Conservation (phyloP, 768 basidiomycete genomes). For the Suillus variegatus region DNA sequence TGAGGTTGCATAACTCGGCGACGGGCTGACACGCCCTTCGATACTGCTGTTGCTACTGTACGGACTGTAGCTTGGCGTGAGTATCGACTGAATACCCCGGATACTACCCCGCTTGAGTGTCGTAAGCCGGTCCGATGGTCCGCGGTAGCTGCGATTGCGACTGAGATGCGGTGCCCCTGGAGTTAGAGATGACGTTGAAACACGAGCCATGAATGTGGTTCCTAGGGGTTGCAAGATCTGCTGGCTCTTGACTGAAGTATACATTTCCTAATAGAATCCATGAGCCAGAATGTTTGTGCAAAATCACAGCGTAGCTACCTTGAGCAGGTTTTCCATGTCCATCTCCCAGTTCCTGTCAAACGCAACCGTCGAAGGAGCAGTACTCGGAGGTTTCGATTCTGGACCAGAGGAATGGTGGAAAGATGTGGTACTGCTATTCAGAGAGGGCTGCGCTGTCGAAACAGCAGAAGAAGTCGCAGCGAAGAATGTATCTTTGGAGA, state of each 20-base stretch:
- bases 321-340: constrained; percentile 85
- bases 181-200: constrained; percentile 58
- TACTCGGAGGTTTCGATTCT: constrained; percentile 36
- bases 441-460: constrained; percentile 38
- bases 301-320: constrained; percentile 46
- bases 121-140: constrained; percentile 67
- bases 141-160: constrained; percentile 74
- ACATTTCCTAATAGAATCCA: constrained; percentile 74
- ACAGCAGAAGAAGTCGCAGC: constrained; percentile 36
- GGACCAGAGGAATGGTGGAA: constrained; percentile 53
- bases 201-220: constrained; percentile 40
- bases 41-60: constrained; percentile 84
- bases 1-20: constrained; percentile 91
- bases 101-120: constrained; percentile 91
- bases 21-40: constrained; percentile 91
- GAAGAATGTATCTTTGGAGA: constrained; percentile 59
- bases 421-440: constrained; percentile 66
- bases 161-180: constrained; percentile 48
- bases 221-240: constrained; percentile 85
- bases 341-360: constrained; percentile 78
- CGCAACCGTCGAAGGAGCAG: constrained; percentile 36
- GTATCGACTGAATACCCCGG: constrained; percentile 80
- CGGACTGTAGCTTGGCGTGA: constrained; percentile 71
- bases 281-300: constrained; percentile 7
- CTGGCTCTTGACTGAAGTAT: constrained; percentile 85